Evolutionary conservation across 2,329 filamentous ascomycete genomes (phyloP).

Genomic region (Drechslera avenae): DNA sequence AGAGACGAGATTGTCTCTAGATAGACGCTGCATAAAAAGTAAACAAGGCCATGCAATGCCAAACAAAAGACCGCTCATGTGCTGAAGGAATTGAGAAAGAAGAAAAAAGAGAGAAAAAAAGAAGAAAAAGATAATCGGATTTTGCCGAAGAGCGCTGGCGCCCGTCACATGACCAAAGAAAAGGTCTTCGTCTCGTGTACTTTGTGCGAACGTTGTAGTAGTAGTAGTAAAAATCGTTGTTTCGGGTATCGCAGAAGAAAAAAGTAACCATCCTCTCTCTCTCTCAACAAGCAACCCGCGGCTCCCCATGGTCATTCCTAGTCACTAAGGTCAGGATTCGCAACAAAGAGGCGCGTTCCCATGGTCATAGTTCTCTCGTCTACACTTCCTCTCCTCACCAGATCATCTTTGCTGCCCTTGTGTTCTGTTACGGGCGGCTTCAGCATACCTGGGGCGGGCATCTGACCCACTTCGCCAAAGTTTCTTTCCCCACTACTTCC

Average conservation of each 20-base stretch:
- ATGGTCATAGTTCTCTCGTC: conserved; percentile 82
- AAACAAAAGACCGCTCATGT: conserved; percentile 4
- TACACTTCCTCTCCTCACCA: conserved; percentile 78
- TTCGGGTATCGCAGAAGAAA: conserved; percentile 42
- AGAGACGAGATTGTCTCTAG: not conserved
- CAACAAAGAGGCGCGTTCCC: conserved; percentile 75
- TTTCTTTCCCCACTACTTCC: conserved; percentile 52
- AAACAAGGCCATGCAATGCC: not conserved
- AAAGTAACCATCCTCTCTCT: conserved; percentile 6
- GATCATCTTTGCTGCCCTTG: conserved; percentile 68
- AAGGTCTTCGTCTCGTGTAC: not conserved
- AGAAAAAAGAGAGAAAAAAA: conserved; percentile 3
- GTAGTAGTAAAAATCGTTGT: conserved; percentile 18
- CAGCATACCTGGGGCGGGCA: conserved; percentile 47
- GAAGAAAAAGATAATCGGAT: not conserved
- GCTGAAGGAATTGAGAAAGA: not conserved
- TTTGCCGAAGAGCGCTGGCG: not conserved
- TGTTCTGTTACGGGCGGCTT: conserved; percentile 52
- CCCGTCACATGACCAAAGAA: too few species aligned
- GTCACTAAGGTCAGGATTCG: conserved; percentile 74
- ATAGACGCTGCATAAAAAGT: not conserved
- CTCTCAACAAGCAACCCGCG: too few species aligned
- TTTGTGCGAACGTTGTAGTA: not conserved
- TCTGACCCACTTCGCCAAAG: conserved; percentile 60
- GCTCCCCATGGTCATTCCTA: conserved; percentile 34